Conservation (phyloP, 2,329 filamentous ascomycete species). For the Penicillium sp. region DNA sequence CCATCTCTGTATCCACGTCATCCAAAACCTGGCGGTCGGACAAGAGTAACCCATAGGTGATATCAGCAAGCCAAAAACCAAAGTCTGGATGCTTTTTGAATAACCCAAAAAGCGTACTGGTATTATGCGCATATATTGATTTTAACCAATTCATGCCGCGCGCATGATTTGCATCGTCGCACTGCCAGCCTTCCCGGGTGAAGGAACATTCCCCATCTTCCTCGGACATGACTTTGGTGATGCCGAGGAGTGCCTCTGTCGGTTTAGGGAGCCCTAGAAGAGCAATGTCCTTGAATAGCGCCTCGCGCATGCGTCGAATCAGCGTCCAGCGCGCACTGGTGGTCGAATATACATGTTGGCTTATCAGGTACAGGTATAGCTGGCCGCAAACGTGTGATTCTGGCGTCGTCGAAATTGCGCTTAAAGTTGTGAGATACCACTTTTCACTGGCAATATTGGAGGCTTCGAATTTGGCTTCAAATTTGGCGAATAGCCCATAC, state of each 20-base stretch:
- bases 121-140: conserved; percentile 54
- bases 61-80: conserved; percentile 69
- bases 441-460: conserved; percentile 15
- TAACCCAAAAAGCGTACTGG: conserved; percentile 16
- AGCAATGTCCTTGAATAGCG: conserved; percentile 54
- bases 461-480: conserved; percentile 13
- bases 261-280: conserved; percentile 61
- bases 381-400: conserved; percentile 50
- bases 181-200: conserved; percentile 57
- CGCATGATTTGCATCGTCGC: conserved; percentile 52
- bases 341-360: conserved; percentile 44
- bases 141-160: conserved; percentile 55
- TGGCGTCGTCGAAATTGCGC: conserved; percentile 47
- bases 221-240: conserved; percentile 47
- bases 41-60: conserved; percentile 60
- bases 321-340: conserved; percentile 12
- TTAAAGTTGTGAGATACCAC: conserved; percentile 28
- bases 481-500: conserved; percentile 8
- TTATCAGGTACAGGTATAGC: conserved; percentile 55
- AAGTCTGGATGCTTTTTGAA: conserved; percentile 47
- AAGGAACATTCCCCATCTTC: conserved; percentile 56
- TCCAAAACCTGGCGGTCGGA: conserved; percentile 38
- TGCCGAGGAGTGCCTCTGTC: conserved; percentile 56
- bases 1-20: conserved; percentile 40
- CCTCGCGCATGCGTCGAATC: conserved; percentile 46